Evolutionary conservation across 495 filamentous ascomycete genomes (phyloP).

Genomic region (Lasiosphaeriaceae sp.): DNA sequence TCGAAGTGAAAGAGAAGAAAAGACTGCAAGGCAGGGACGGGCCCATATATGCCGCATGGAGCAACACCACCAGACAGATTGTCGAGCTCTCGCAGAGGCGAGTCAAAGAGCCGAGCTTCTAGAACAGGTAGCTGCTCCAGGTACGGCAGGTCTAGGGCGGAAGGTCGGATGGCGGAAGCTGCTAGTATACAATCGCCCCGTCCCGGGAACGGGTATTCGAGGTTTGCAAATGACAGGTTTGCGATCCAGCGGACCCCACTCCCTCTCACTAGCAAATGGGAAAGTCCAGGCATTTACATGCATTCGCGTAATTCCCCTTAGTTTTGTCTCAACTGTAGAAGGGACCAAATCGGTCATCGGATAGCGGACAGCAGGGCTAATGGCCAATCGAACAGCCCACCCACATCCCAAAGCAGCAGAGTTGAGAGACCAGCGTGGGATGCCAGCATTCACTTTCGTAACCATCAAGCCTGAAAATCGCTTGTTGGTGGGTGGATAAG

Average conservation of each 20-base stretch:
- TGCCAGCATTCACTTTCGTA: neutral
- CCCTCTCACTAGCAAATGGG: neutral
- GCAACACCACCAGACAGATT: neutral
- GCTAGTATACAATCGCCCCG: too few relatives aligned
- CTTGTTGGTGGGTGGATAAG: neutral
- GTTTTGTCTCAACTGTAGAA: too few relatives aligned
- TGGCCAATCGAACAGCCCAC: neutral
- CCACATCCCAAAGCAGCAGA: neutral
- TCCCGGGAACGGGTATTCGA: constrained; percentile 15
- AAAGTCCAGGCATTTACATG: too few relatives aligned
- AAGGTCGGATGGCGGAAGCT: neutral
- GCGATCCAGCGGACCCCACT: constrained; percentile 2
- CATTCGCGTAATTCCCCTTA: too few relatives aligned
- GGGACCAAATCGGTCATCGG: too few relatives aligned
- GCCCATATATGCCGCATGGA: constrained; percentile 28
- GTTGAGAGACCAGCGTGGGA: neutral
- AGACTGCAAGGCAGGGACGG: constrained; percentile 12
- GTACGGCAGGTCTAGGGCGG: too few relatives aligned
- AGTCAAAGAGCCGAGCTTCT: neutral
- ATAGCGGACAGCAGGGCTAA: too few relatives aligned
- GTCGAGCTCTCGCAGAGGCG: neutral
- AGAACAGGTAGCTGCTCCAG: constrained; percentile 11
- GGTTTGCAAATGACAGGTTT: constrained; percentile 4
- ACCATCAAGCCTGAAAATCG: neutral
- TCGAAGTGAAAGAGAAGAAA: constrained; percentile 11